phyloP scores from a whole-genome alignment of 306 rosid species.

The Rosa chinensis region DNA sequence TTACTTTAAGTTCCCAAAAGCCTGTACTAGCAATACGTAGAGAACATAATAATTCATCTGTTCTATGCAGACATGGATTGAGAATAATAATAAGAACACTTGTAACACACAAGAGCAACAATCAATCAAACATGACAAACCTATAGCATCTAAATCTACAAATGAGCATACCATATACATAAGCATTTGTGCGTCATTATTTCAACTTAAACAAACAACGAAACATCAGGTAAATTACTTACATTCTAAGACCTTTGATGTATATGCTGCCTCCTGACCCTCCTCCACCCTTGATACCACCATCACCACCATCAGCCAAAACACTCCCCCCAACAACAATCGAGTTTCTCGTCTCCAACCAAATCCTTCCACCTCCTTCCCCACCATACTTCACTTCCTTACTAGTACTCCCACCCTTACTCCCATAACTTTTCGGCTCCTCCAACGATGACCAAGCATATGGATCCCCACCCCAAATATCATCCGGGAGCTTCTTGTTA shows the following conservation, averaged over 20 bases:
- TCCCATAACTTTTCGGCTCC: conserved; percentile 76
- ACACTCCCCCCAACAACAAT: conserved; percentile 57
- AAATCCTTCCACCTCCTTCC: conserved; percentile 88
- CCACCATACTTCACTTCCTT: conserved; percentile 83
- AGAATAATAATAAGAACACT: background rate
- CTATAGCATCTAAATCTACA: background rate
- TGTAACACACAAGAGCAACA: background rate
- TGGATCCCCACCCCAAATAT: conserved; percentile 96
- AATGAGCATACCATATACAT: conserved; percentile 8
- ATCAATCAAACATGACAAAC: conserved; percentile 9
- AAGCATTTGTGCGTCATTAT: background rate
- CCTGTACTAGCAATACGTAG: background rate
- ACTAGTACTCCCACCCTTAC: conserved; percentile 83
- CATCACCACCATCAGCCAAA: conserved; percentile 82
- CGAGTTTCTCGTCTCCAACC: conserved; percentile 42
- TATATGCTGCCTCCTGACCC: conserved; percentile 97
- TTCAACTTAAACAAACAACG: background rate
- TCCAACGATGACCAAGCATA: conserved; percentile 78
- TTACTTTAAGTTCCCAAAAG: background rate
- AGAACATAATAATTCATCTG: background rate
- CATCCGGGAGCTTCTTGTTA: conserved; percentile 85
- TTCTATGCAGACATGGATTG: background rate
- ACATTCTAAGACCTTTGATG: conserved; percentile 71
- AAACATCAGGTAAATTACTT: conserved; percentile 28
- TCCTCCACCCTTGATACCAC: conserved; percentile 90